Conservation (phyloP, 2,329 filamentous ascomycete species). For the Colletotrichum euphorbiae region DNA sequence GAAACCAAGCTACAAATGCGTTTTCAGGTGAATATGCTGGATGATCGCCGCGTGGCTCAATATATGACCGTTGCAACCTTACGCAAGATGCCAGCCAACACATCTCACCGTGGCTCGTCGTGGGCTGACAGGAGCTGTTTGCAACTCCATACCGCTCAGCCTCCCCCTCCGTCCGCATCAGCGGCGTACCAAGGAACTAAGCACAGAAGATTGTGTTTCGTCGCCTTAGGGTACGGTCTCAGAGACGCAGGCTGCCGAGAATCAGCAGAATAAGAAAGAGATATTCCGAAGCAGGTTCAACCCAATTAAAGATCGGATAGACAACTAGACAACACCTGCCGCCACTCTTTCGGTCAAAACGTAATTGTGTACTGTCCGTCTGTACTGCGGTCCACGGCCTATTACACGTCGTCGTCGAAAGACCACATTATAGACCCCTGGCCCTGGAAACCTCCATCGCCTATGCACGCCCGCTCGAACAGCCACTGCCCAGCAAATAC, state of each 20-base stretch:
- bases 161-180: neutral
- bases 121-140: neutral
- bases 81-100: neutral
- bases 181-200: neutral
- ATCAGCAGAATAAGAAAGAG: neutral
- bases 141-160: neutral
- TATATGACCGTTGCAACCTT: neutral
- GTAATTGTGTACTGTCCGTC: conserved; percentile 18
- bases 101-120: neutral
- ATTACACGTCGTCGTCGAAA: too few relatives aligned
- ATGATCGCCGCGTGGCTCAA: neutral
- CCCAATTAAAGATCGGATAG: conserved; percentile 10
- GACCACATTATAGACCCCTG: too few relatives aligned
- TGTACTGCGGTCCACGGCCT: neutral
- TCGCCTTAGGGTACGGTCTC: neutral
- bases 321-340: neutral
- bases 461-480: neutral
- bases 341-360: conserved; percentile 16
- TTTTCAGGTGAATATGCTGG: too few relatives aligned
- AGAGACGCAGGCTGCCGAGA: conserved; percentile 1
- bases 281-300: neutral
- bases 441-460: neutral
- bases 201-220: conserved; percentile 7
- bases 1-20: too few relatives aligned
- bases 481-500: neutral